These are phyloP conservation scores for Stereum hirsutum DNA, from an alignment of 1,284 basidiomycete genomes.

Conservation along the genomic window DNA sequence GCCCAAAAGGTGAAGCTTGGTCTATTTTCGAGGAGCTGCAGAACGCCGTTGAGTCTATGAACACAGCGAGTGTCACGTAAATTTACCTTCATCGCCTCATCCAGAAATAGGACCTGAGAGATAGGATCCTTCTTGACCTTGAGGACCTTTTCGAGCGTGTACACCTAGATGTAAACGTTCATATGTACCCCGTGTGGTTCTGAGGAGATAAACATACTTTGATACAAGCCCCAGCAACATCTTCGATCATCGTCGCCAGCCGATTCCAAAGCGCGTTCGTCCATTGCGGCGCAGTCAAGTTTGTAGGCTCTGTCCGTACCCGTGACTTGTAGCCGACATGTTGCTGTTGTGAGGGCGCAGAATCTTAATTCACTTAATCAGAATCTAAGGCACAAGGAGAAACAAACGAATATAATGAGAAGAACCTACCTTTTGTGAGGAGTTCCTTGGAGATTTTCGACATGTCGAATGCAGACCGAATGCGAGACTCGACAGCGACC, in stretches of 20 bases:
- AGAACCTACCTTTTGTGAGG: constrained; percentile 56
- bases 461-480: constrained; percentile 79
- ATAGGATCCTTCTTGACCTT: constrained; percentile 78
- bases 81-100: constrained; percentile 82
- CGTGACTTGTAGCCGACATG: constrained; percentile 65
- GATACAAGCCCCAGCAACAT: constrained; percentile 85
- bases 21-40: constrained; percentile 71
- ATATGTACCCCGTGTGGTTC: background rate
- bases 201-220: constrained; percentile 60
- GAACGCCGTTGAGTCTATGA: background rate
- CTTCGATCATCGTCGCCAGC: constrained; percentile 78
- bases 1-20: constrained; percentile 91
- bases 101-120: constrained; percentile 75
- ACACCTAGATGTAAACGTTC: constrained; percentile 47
- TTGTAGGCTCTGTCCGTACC: constrained; percentile 79
- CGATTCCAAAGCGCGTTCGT: constrained; percentile 74
- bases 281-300: constrained; percentile 76
- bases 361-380: constrained; percentile 22
- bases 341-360: constrained; percentile 27
- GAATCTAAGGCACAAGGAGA: background rate
- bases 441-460: constrained; percentile 80
- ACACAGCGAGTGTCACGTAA: background rate
- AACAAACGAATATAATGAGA: background rate
- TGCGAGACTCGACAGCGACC: constrained; percentile 75
- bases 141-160: constrained; percentile 90